Conservation (phyloP, 306 rosid species). For the Luffa acutangula region DNA sequence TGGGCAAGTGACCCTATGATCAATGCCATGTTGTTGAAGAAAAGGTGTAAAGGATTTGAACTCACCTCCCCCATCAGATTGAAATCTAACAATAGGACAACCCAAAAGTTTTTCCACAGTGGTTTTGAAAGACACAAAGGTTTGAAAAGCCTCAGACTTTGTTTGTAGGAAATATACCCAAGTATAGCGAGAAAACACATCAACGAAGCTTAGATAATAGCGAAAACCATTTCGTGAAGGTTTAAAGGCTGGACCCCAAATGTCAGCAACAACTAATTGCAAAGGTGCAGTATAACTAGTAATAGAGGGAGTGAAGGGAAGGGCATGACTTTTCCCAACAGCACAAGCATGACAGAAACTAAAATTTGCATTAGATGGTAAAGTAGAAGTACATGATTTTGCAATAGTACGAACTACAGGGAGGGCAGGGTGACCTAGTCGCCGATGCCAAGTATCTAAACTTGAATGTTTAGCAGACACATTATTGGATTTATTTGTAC, state of each 20-base stretch:
- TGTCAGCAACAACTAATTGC: not conserved
- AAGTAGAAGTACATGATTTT: not conserved
- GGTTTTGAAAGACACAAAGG: not conserved
- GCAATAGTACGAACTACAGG: fast-evolving
- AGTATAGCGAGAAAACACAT: not conserved
- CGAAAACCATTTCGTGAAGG: not conserved
- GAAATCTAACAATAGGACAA: too few relatives aligned
- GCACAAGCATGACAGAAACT: not conserved
- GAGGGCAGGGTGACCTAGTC: too few relatives aligned
- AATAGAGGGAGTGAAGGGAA: not conserved
- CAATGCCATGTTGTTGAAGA: too few relatives aligned
- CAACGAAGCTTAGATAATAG: not conserved
- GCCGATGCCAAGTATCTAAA: too few relatives aligned
- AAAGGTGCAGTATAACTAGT: not conserved
- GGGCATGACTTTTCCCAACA: not conserved
- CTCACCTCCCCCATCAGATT: too few relatives aligned
- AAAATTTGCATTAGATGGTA: too few relatives aligned
- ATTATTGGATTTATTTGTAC: too few relatives aligned
- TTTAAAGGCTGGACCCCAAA: not conserved
- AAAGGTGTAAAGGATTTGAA: too few relatives aligned
- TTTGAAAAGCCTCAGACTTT: not conserved
- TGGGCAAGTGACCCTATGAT: too few relatives aligned
- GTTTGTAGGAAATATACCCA: not conserved
- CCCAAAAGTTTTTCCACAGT: not conserved
- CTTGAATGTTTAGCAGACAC: too few relatives aligned